Evolutionary conservation across 176 grass and related monocot genomes (phyloP).

Genomic region (Musa schizocarpa): DNA sequence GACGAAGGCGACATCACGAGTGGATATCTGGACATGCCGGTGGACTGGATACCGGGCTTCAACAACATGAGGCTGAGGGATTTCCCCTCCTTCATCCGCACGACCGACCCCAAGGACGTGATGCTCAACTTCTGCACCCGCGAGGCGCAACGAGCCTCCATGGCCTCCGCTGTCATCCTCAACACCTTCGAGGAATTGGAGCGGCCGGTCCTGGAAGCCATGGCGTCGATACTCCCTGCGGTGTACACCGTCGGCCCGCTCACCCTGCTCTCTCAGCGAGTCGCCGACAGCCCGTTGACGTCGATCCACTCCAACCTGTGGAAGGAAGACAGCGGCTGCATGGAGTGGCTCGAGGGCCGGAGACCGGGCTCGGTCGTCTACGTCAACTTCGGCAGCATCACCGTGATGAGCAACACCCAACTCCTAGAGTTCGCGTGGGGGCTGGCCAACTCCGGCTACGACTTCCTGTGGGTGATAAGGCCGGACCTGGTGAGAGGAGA

Average conservation of each 20-base stretch:
- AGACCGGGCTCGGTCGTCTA: slow-evolving; percentile 35
- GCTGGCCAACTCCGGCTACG: slow-evolving; percentile 32
- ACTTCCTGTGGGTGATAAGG: slow-evolving; percentile 44
- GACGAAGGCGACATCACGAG: background rate
- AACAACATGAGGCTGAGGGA: slow-evolving; percentile 14
- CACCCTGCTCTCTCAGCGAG: background rate
- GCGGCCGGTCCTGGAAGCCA: slow-evolving; percentile 1
- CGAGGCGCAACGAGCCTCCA: background rate
- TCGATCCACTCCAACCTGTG: slow-evolving; percentile 12
- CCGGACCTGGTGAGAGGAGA: slow-evolving; percentile 33
- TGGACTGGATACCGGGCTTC: slow-evolving; percentile 6
- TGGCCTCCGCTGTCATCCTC: background rate
- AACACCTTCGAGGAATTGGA: slow-evolving; percentile 10
- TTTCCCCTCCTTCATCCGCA: background rate
- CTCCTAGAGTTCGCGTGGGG: slow-evolving; percentile 52
- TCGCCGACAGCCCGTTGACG: background rate
- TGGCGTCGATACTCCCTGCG: background rate
- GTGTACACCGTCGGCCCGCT: slow-evolving; percentile 4
- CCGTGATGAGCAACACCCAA: slow-evolving; percentile 28
- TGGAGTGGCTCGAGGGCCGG: slow-evolving; percentile 12
- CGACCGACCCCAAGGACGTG: background rate
- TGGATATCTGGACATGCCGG: background rate
- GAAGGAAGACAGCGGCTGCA: slow-evolving; percentile 5
- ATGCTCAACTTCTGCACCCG: background rate
- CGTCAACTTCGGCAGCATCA: slow-evolving; percentile 64